Evolutionary conservation across 805 yeast species (phyloP).

Genomic region (Candida khao-thaluensis): DNA sequence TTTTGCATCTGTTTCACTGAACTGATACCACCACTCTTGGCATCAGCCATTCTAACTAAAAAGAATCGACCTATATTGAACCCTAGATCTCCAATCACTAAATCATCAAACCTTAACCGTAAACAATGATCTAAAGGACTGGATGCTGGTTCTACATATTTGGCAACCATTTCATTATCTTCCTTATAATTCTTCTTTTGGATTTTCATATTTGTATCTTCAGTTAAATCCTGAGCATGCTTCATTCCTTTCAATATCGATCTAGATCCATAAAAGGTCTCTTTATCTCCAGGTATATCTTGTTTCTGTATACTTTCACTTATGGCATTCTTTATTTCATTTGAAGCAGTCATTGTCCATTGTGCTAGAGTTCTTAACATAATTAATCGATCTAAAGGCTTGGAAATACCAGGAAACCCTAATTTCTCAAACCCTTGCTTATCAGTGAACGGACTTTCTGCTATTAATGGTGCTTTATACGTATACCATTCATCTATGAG

Average conservation of each 20-base stretch:
- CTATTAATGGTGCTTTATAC: constrained; percentile 8
- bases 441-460: constrained; percentile 20
- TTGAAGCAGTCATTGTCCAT: constrained; percentile 37
- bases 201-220: constrained; percentile 31
- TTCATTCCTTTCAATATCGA: constrained; percentile 36
- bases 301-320: constrained; percentile 24
- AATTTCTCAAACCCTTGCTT: constrained; percentile 27
- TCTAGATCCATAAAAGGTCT: constrained; percentile 36
- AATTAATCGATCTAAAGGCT: constrained; percentile 34
- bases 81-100: constrained; percentile 40
- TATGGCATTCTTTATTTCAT: constrained; percentile 27
- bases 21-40: constrained; percentile 34
- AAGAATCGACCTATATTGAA: constrained; percentile 40
- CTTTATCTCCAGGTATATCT: constrained; percentile 40
- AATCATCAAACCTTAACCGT: constrained; percentile 33
- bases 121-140: constrained; percentile 35
- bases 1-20: constrained; percentile 34
- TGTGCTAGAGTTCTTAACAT: constrained; percentile 34
- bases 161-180: constrained; percentile 19
- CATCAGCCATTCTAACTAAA: constrained; percentile 36
- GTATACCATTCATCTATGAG: constrained; percentile 11
- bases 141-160: constrained; percentile 40
- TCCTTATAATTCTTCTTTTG: constrained; percentile 24
- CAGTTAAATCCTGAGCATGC: constrained; percentile 29
- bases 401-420: constrained; percentile 33